A percentile compares a stretch with the other conserved stretches of the same genome.
Conservation (phyloP, 139 green algal species). For the Picochlorum sp. region DNA sequence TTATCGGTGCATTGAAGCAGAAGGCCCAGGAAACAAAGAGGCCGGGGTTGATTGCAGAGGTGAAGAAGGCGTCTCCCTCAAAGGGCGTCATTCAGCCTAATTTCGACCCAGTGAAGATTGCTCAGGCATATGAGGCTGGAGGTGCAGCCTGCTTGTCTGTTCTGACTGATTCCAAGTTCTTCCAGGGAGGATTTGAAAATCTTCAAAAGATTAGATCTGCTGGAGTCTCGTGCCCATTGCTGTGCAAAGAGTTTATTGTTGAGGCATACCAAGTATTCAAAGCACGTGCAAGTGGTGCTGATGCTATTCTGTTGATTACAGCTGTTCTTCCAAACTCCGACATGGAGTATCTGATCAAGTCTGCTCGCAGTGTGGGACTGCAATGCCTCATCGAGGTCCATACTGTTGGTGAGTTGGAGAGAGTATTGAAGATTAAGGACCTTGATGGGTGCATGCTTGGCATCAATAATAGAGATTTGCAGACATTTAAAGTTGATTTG, state of each 20-base stretch:
- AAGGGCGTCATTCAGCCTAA: constrained; percentile 91
- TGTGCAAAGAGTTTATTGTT: constrained; percentile 99
- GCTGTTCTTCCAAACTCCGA: constrained; percentile 93
- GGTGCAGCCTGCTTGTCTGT: constrained; percentile 93
- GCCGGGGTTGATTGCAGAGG: constrained; percentile 89
- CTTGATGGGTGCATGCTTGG: constrained; percentile 82
- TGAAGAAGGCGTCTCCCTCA: constrained; percentile 96
- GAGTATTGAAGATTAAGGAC: constrained; percentile 70
- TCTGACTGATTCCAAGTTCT: constrained; percentile 95
- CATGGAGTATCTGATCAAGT: constrained; percentile 85
- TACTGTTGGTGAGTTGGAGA: constrained; percentile 81
- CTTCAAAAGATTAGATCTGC: constrained; percentile 59
- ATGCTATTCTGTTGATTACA: constrained; percentile 95
- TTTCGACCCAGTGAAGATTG: constrained; percentile 89
- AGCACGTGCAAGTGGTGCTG: constrained; percentile 66
- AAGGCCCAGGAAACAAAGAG: constrained; percentile 45
- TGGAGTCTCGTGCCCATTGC: constrained; percentile 80
- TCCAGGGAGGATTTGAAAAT: constrained; percentile 80
- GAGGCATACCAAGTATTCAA: constrained; percentile 90
- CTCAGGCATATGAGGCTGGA: constrained; percentile 84
- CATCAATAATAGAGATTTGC: constrained; percentile 98
- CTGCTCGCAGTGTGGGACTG: constrained; percentile 57
- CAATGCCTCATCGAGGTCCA: constrained; percentile 78
- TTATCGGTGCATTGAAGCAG: constrained; percentile 67
- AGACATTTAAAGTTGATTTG: constrained; percentile 94